A percentile compares a stretch with the other conserved stretches of the same genome.
Evolutionary conservation across 805 yeast species (phyloP).

Genomic region (Candida orba): DNA sequence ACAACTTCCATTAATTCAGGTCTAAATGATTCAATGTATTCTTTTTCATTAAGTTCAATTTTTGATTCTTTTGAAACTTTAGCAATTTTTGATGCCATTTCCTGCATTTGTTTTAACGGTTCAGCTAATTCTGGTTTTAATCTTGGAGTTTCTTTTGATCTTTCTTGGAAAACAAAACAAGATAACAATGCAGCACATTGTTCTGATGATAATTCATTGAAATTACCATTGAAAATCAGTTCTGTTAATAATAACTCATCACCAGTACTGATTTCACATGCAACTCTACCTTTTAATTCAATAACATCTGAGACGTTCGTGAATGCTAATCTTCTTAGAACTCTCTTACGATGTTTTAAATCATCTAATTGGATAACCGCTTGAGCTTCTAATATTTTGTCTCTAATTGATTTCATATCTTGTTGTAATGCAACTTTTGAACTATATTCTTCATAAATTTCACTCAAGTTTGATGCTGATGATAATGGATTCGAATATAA

Average conservation of each 20-base stretch:
- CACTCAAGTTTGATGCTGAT: conserved; percentile 52
- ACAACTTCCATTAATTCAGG: conserved; percentile 96
- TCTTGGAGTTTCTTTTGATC: conserved; percentile 82
- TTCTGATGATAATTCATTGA: conserved; percentile 79
- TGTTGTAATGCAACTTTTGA: conserved; percentile 54
- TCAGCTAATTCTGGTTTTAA: conserved; percentile 87
- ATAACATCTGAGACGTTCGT: conserved; percentile 82
- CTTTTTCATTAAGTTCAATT: conserved; percentile 84
- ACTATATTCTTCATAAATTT: conserved; percentile 57
- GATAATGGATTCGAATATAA: conserved; percentile 62
- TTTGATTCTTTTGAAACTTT: conserved; percentile 85
- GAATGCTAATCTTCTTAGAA: conserved; percentile 85
- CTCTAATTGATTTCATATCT: conserved; percentile 51
- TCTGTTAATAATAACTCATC: conserved; percentile 81
- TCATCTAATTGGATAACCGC: conserved; percentile 93
- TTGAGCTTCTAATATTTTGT: conserved; percentile 73
- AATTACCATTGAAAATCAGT: conserved; percentile 89
- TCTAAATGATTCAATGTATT: conserved; percentile 85
- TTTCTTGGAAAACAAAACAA: conserved; percentile 95
- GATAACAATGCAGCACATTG: conserved; percentile 90
- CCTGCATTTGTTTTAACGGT: conserved; percentile 81
- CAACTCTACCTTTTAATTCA: conserved; percentile 94
- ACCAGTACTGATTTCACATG: conserved; percentile 92
- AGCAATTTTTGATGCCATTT: conserved; percentile 87
- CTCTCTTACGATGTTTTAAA: conserved; percentile 86